Evolutionary conservation across 2,329 filamentous ascomycete genomes (phyloP).

Genomic region (Aspergillus tamarii): DNA sequence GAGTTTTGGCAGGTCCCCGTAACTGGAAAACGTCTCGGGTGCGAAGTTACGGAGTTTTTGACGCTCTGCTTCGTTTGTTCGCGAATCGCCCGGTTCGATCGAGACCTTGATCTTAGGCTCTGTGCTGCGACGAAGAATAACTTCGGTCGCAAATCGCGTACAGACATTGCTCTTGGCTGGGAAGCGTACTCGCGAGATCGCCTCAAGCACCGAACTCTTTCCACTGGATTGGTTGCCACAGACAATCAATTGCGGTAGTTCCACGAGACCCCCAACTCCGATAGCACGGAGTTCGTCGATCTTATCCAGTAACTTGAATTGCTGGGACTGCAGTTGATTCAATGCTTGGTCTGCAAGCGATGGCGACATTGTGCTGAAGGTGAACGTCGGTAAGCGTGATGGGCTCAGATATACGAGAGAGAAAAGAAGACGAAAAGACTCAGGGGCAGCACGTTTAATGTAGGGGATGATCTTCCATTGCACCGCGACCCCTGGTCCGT

Average conservation of each 20-base stretch:
- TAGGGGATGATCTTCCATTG: too few relatives aligned
- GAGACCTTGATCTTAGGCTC: conserved; percentile 46
- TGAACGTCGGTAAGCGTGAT: neutral
- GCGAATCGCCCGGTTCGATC: conserved; percentile 41
- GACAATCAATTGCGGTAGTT: conserved; percentile 60
- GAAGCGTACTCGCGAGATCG: conserved; percentile 64
- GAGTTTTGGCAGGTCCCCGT: conserved; percentile 46
- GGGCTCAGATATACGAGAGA: neutral
- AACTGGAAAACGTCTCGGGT: conserved; percentile 20
- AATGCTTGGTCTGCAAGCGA: conserved; percentile 14
- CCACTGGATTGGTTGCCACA: conserved; percentile 64
- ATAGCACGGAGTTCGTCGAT: conserved; percentile 57
- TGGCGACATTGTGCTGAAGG: neutral
- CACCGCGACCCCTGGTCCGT: too few relatives aligned
- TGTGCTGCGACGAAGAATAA: conserved; percentile 54
- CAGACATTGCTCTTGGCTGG: conserved; percentile 59
- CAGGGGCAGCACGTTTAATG: too few relatives aligned
- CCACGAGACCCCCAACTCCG: conserved; percentile 52
- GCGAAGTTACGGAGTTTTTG: conserved; percentile 16
- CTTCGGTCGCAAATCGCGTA: conserved; percentile 65
- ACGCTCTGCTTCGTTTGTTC: conserved; percentile 12
- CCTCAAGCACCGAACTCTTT: conserved; percentile 68
- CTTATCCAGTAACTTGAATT: conserved; percentile 55
- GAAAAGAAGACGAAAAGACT: neutral
- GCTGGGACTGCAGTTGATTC: conserved; percentile 27